Conservation (phyloP, 768 basidiomycete species). For the Gyrodon lividus region DNA sequence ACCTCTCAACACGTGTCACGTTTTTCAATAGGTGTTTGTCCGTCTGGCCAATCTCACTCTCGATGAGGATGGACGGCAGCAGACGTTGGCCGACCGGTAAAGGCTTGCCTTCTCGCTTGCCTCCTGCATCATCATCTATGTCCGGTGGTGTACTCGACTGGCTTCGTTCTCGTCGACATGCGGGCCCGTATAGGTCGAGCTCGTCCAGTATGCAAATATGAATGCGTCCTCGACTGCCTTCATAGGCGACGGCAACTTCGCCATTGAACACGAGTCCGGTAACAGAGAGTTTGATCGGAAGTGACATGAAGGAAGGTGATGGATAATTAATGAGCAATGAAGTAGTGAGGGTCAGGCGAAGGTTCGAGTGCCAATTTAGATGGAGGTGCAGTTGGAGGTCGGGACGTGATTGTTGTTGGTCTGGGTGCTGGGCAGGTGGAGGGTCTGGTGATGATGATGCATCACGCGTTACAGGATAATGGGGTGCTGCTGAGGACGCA, state of each 20-base stretch:
- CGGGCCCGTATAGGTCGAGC: slow-evolving; percentile 79
- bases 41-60: slow-evolving; percentile 94
- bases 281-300: slow-evolving; percentile 92
- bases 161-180: slow-evolving; percentile 50
- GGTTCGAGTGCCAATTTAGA: slow-evolving; percentile 82
- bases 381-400: slow-evolving; percentile 89
- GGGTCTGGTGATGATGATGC: slow-evolving; percentile 14
- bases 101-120: slow-evolving; percentile 55
- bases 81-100: slow-evolving; percentile 80
- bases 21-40: slow-evolving; percentile 97
- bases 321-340: slow-evolving; percentile 97
- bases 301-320: slow-evolving; percentile 92
- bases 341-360: slow-evolving; percentile 86
- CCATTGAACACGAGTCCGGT: slow-evolving; percentile 85
- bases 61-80: slow-evolving; percentile 85
- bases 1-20: slow-evolving; percentile 91
- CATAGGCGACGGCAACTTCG: slow-evolving; percentile 89
- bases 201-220: slow-evolving; percentile 91
- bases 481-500: slow-evolving; percentile 16
- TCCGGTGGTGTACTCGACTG: slow-evolving; percentile 58
- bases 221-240: slow-evolving; percentile 75
- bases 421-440: slow-evolving; percentile 13
- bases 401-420: slow-evolving; percentile 37
- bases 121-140: slow-evolving; percentile 53
- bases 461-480: slow-evolving; percentile 14